These are phyloP conservation scores for Skeletonema costatum DNA, from an alignment of 108 stramenopile species.

Conservation along the genomic window DNA sequence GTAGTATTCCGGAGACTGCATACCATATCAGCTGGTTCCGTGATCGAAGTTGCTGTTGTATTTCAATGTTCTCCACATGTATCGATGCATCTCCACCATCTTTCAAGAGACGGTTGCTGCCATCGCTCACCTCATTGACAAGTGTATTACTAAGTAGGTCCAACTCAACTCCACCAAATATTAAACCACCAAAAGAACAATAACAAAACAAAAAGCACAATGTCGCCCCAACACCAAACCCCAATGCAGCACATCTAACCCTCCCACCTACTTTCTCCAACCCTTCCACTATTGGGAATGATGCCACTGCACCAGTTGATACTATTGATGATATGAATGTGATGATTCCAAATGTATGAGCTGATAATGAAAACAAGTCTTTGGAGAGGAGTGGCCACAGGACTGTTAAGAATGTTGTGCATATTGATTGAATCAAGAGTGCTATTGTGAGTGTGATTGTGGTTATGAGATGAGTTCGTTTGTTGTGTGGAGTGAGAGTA, in stretches of 20 bases:
- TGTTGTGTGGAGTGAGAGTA: neutral
- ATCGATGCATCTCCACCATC: neutral
- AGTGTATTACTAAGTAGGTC: neutral
- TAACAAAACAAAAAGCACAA: conserved; percentile 16
- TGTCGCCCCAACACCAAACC: conserved; percentile 9
- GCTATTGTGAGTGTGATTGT: conserved; percentile 15
- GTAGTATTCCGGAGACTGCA: conserved; percentile 17
- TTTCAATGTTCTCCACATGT: neutral
- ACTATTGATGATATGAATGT: conserved; percentile 28
- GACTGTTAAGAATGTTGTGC: conserved; percentile 26
- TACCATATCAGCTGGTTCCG: conserved; percentile 20
- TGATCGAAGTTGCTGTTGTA: conserved; percentile 2
- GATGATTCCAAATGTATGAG: conserved; percentile 32
- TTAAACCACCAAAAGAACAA: conserved; percentile 12
- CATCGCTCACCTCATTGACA: neutral
- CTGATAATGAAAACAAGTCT: conserved; percentile 30
- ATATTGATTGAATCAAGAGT: conserved; percentile 30
- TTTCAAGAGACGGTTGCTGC: neutral
- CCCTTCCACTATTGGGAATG: conserved; percentile 29
- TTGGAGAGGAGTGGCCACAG: conserved; percentile 31
- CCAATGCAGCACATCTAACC: conserved; percentile 29
- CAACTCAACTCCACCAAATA: neutral
- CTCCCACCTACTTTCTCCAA: conserved; percentile 20
- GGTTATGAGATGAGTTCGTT: neutral
- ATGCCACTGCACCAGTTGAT: conserved; percentile 29